phyloP scores from a whole-genome alignment of 2,329 filamentous ascomycete species.

The Mycosphaerella sp. region DNA sequence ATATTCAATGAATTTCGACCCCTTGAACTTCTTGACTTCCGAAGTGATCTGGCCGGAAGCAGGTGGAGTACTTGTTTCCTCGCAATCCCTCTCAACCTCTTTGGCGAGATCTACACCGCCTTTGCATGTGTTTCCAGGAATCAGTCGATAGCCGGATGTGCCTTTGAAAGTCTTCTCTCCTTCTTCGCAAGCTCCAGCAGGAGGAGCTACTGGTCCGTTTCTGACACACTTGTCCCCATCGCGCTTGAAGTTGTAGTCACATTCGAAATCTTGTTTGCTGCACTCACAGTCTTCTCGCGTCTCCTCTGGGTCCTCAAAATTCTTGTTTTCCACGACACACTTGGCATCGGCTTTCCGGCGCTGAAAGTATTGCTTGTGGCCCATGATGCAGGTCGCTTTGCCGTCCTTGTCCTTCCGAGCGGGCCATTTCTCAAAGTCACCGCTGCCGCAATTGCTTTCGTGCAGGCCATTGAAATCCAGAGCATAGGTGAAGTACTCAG shows the following conservation, averaged over 20 bases:
- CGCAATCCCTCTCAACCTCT: slow-evolving; percentile 65
- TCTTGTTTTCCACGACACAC: slow-evolving; percentile 72
- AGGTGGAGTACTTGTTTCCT: slow-evolving; percentile 51
- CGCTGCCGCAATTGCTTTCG: slow-evolving; percentile 66
- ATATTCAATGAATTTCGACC: slow-evolving; percentile 49
- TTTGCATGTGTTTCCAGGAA: slow-evolving; percentile 57
- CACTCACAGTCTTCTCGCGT: slow-evolving; percentile 73
- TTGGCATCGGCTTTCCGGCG: slow-evolving; percentile 81
- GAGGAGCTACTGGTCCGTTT: slow-evolving; percentile 56
- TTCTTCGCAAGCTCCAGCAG: slow-evolving; percentile 67
- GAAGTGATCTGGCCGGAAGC: slow-evolving; percentile 61
- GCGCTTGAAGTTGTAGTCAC: slow-evolving; percentile 81
- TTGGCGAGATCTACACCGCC: slow-evolving; percentile 40
- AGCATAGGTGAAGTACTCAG: slow-evolving; percentile 55
- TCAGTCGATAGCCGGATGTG: slow-evolving; percentile 84
- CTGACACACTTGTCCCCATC: slow-evolving; percentile 64
- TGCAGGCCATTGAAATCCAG: slow-evolving; percentile 80
- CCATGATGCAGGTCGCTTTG: slow-evolving; percentile 86
- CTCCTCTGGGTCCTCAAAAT: slow-evolving; percentile 72
- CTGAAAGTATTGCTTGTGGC: slow-evolving; percentile 80
- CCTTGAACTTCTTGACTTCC: slow-evolving; percentile 57
- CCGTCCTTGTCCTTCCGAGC: slow-evolving; percentile 75
- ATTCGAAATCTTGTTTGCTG: slow-evolving; percentile 81
- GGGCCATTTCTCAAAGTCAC: slow-evolving; percentile 81
- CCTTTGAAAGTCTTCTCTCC: slow-evolving; percentile 70